A percentile compares a stretch with the other conserved stretches of the same genome.
phyloP scores from a whole-genome alignment of 164 flowering plant species.

The Saururus chinensis region DNA sequence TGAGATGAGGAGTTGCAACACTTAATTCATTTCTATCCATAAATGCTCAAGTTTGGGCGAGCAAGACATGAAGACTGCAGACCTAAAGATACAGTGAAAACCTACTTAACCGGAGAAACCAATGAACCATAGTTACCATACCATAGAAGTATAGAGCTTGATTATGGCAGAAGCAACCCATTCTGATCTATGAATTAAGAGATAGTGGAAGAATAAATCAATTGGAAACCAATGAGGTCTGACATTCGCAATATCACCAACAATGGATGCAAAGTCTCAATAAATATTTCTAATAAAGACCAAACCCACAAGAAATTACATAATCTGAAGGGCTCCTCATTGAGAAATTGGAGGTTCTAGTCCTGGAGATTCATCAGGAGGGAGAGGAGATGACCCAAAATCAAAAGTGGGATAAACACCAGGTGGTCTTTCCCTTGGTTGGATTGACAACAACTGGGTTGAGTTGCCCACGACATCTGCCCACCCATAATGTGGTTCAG shows the following conservation, averaged over 20 bases:
- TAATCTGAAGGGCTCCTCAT: constrained; percentile 7
- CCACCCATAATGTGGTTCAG: constrained; percentile 99
- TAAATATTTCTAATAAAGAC: constrained; percentile 6
- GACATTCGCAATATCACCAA: not conserved
- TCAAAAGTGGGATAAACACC: constrained; percentile 71
- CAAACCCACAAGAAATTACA: not conserved
- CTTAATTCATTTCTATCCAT: too few relatives aligned
- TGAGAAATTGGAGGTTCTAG: constrained; percentile 16
- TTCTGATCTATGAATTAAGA: not conserved
- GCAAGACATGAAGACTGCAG: too few relatives aligned
- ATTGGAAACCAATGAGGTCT: constrained; percentile 12
- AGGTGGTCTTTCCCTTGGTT: constrained; percentile 76
- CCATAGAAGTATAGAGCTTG: too few relatives aligned
- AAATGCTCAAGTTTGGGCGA: too few relatives aligned
- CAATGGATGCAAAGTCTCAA: constrained; percentile 2
- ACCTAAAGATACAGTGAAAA: too few relatives aligned
- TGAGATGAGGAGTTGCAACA: too few relatives aligned
- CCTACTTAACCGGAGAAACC: too few relatives aligned
- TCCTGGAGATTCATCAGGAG: constrained; percentile 29
- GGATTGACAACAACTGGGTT: constrained; percentile 70
- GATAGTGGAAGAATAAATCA: constrained; percentile 28
- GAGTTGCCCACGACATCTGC: constrained; percentile 97
- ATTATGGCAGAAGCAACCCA: too few relatives aligned
- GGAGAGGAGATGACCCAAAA: constrained; percentile 46
- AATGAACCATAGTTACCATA: too few relatives aligned